Conservation (phyloP, 805 yeast species). For the Jamesozyma hellenica region DNA sequence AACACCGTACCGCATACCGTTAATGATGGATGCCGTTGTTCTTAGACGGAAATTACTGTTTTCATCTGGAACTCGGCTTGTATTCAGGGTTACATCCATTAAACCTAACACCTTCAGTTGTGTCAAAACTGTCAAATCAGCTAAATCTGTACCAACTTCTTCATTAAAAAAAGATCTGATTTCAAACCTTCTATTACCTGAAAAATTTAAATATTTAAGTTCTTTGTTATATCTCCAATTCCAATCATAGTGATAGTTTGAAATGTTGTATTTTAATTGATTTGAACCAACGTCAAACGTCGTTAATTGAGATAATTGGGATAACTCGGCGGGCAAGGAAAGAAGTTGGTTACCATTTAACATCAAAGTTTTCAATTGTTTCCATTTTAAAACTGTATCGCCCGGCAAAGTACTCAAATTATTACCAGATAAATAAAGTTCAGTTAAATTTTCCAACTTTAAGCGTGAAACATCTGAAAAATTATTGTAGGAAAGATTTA, state of each 20-base stretch:
- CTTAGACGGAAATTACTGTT: conserved; percentile 72
- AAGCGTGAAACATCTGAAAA: conserved; percentile 73
- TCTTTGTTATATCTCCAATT: conserved; percentile 84
- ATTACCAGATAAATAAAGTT: conserved; percentile 76
- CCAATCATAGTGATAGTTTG: conserved; percentile 95
- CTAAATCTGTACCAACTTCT: conserved; percentile 38
- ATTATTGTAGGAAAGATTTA: conserved; percentile 80
- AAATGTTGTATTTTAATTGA: conserved; percentile 79
- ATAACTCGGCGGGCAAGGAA: conserved; percentile 79
- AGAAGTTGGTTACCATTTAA: conserved; percentile 79
- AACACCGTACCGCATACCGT: conserved; percentile 77
- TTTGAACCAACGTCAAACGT: conserved; percentile 88
- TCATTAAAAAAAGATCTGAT: conserved; percentile 51
- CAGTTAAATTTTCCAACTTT: conserved; percentile 47
- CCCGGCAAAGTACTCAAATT: conserved; percentile 68
- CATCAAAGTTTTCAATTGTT: conserved; percentile 48
- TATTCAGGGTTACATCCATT: conserved; percentile 90
- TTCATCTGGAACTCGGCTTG: conserved; percentile 85
- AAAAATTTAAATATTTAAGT: conserved; percentile 71
- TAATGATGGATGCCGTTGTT: conserved; percentile 74
- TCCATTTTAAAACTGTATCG: conserved; percentile 64
- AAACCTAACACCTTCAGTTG: conserved; percentile 68
- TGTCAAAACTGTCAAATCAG: conserved; percentile 63
- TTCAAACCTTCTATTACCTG: conserved; percentile 88
- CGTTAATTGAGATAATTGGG: conserved; percentile 51